Evolutionary conservation across 106 monocot genomes (phyloP), one percentile per base, ranked within the genome.

Genomic region (Vanilla planifolia): DNA sequence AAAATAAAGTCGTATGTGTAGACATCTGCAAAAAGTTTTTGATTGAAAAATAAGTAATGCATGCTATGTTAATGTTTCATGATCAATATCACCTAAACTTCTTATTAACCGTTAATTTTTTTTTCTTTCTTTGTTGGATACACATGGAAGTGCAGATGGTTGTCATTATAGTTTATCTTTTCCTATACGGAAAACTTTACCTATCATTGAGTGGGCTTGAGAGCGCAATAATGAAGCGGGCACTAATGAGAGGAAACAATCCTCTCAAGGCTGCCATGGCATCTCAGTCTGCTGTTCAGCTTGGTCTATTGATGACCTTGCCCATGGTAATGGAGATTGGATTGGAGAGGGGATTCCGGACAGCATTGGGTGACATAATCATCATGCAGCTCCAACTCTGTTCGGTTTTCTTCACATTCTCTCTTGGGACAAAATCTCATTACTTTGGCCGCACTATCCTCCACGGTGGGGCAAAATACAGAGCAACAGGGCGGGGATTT

Each of bases 281-380:
- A 26, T 98, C 98, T 41, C 98, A 98, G 37, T 98, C 98, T 4
- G 51, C 92, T 8, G 88, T 92, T 36, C 98, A 98, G 47, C 53
- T 98, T 21, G 98, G 98, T 68, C 41, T 98, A 25, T 51, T 98
- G 10, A 88, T 98, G 92, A 81, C 92, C 43, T 70, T 98, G 15
- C 98, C 98, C 0, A 98, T 98, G 98, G 71, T 98, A 16, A 98
- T 98, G 98, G 98, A 98, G 62, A 92, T 98, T 47, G 98, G 98
- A 22, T 70, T 98, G 0, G 98, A 98, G 61, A 76, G 92, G 71
- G 98, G 98, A 1, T 98, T 98, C 73, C 71, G 98, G 65, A 77
- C 82, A 29, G 98, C 98, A 28, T 58, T 98, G 41, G 79, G 85
- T 22, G 98, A 98, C 62, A 84, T 98, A 36, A 73, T 98, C 22